These are phyloP conservation scores for Phyllachora maydis DNA, from an alignment of 2,329 filamentous ascomycete species.

Conservation along the genomic window DNA sequence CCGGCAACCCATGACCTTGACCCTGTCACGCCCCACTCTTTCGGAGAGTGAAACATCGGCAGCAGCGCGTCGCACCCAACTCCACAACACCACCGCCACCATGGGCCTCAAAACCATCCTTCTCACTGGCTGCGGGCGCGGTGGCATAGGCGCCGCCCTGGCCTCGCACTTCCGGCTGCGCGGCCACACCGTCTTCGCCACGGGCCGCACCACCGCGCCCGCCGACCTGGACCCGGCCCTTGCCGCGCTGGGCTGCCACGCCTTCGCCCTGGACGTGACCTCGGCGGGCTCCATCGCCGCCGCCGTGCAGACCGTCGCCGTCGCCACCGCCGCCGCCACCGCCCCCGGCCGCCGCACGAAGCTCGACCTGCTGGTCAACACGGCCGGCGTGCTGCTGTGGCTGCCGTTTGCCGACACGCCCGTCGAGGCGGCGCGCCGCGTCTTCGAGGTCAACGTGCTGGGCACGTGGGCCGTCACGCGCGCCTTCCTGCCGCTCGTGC, in stretches of 20 bases:
- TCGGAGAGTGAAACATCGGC: too few species aligned
- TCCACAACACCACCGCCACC: too few species aligned
- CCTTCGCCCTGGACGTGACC: slow-evolving; percentile 8
- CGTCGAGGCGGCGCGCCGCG: slow-evolving; percentile 3
- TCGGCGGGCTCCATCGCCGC: slow-evolving; percentile 5
- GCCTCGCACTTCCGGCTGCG: slow-evolving; percentile 9
- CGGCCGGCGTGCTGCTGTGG: slow-evolving; percentile 4
- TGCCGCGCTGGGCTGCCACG: slow-evolving; percentile 6
- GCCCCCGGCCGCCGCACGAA: too few species aligned
- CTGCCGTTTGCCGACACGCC: slow-evolving; percentile 4
- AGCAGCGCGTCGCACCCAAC: too few species aligned
- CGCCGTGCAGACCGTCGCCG: slow-evolving; percentile 3
- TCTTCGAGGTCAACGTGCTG: slow-evolving; percentile 9
- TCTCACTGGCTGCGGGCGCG: slow-evolving; percentile 9
- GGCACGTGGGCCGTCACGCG: slow-evolving; percentile 12
- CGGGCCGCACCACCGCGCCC: slow-evolving; percentile 7
- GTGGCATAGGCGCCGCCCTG: slow-evolving; percentile 9
- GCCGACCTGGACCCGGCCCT: slow-evolving; percentile 5
- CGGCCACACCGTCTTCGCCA: slow-evolving; percentile 11
- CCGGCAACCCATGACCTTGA: too few species aligned
- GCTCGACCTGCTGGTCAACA: slow-evolving; percentile 7
- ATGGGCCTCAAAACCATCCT: slow-evolving; percentile 9
- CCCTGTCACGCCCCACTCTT: too few species aligned
- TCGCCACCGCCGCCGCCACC: slow-evolving; percentile 4
- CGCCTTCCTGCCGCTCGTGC: slow-evolving; percentile 11